Base-by-base conservation (phyloP, 2,329 filamentous ascomycete species). In the Magnaporthiopsis incrustans region DNA sequence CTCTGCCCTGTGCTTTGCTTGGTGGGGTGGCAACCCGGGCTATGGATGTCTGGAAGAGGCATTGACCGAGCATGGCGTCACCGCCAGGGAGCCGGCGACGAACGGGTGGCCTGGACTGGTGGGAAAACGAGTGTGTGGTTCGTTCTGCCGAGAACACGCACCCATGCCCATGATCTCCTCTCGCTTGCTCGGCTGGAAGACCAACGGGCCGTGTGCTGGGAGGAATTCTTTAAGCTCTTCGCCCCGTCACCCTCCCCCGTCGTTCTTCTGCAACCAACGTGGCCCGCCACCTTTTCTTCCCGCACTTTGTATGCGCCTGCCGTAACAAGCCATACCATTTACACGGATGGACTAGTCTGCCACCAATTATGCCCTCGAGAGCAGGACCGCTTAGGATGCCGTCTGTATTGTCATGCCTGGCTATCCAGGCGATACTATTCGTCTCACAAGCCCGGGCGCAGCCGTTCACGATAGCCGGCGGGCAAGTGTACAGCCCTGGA, bases 401-500 rank as follows among this genome's bases (percentile, higher is more conserved):
- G 22, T 58, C n/a, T 27, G 18, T 57, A 44, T 26, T 65, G 7
- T 38, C 61, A 25, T 53, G 27, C 58, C 57, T 63, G 33, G 57
- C 53, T 3, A 8, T 63, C 44, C 57, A 59, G 6, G 57, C 38
- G 25, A 33, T 61, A 25, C 10, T 59, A 2, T 67, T 76, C 18
- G 64, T 73, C 30, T 67, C 68, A 56, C 68, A 65, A 22, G 65
- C 70, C 22, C 65, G 69, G 11, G 77, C 77, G 7, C 70, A 75
- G 57, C 77, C 79, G 66, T 88, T 89, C 69, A 85, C 82, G 26
- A 81, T 85, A 62, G 75, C 84, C 27, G 84, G 84, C 68, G 88
- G 88, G 22, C 86, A 90, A 69, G 83, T 91, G 63, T 89, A 83
- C 70, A 91, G 88, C 0, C 87, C 88, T 0, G 88, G 88, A 0